Evolutionary conservation across 352 stramenopile genomes (phyloP).

Genomic region (Pythium angustatum): DNA sequence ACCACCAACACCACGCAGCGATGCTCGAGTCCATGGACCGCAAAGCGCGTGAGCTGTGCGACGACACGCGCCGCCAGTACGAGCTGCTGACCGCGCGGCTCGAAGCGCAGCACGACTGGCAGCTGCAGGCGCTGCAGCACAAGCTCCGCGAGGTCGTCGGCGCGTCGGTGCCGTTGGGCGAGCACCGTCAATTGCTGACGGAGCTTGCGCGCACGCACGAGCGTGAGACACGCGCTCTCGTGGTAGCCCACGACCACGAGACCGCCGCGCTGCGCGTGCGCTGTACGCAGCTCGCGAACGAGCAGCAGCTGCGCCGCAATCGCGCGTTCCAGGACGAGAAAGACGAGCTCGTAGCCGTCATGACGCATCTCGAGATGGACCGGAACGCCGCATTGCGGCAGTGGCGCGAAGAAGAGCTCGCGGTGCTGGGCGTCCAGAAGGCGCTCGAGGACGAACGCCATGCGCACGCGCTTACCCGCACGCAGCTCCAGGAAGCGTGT

Average conservation of each 20-base stretch:
- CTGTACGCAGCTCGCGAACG: conserved; percentile 35
- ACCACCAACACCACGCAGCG: conserved; percentile 1
- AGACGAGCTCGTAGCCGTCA: conserved; percentile 30
- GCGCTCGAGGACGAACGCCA: conserved; percentile 13
- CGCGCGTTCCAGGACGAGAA: conserved; percentile 34
- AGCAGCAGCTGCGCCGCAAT: conserved; percentile 20
- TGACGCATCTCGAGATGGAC: conserved; percentile 42
- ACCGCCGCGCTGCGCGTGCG: conserved; percentile 28
- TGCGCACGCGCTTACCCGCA: conserved; percentile 21
- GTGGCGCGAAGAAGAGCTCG: conserved; percentile 36
- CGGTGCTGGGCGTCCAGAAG: conserved; percentile 2
- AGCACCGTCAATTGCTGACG: conserved; percentile 51
- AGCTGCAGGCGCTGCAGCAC: conserved; percentile 39
- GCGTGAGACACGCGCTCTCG: conserved; percentile 31
- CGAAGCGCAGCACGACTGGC: conserved; percentile 44
- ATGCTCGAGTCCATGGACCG: conserved; percentile 36
- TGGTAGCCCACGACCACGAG: conserved; percentile 30
- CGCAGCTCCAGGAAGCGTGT: conserved; percentile 39
- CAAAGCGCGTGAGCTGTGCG: conserved; percentile 51
- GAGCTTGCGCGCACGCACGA: conserved; percentile 26
- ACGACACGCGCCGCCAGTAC: conserved; percentile 57
- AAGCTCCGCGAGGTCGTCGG: conserved; percentile 48
- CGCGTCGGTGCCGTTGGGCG: conserved; percentile 47
- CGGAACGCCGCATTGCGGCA: conserved; percentile 33
- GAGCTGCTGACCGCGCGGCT: conserved; percentile 47